Base-by-base conservation (phyloP, 345 rosid species). In the Carallia pectinifolia region DNA sequence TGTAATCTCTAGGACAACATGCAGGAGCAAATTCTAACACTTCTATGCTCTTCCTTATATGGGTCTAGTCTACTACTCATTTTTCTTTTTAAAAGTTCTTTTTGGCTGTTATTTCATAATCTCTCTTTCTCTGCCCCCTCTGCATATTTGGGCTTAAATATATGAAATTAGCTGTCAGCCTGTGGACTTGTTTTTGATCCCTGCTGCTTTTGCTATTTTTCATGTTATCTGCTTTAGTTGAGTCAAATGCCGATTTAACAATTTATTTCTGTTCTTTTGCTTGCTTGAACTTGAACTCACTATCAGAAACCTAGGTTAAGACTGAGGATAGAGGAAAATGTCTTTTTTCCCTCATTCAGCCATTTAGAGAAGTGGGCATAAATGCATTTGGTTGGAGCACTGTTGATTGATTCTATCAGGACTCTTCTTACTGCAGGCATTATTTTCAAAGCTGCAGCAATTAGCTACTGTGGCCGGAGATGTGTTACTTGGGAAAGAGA, bases 381-480 rank as follows among this genome's bases (percentile, higher is more conserved):
- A 31, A 44, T 29, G 55, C 48, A 38, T 10, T 65, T 61, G 64
- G 13, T 62, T 54, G 53, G 17, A 60, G 62, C 52, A 39, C 27
- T 52, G 60, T 54, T 37, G 60, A 56, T 64, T 58, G 18, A 58
- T 65, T 5, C 54, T 70, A 40, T 48, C 34, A 53, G 65, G 34
- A 52, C 44, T 58, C 33, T 59, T 72, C 29, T 73, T 70, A 50
- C 67, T 87, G 70, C 87, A 95, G 98, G 97, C 99, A 61, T 81
- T 95, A 75, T 92, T 95, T 82, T 79, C 99, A 38, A 95, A 89
- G 84, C 81, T 95, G 79, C 99, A 95, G 83, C 97, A 95, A 83
- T 79, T 95, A 69, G 96, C 97, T 54, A 88, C 84, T 48, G 92
- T 95, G 58, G 98, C 99, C 53, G 99, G 98, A 38, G 98, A 95